phyloP scores from a whole-genome alignment of 352 stramenopile species.

The Phytophthora europaea region DNA sequence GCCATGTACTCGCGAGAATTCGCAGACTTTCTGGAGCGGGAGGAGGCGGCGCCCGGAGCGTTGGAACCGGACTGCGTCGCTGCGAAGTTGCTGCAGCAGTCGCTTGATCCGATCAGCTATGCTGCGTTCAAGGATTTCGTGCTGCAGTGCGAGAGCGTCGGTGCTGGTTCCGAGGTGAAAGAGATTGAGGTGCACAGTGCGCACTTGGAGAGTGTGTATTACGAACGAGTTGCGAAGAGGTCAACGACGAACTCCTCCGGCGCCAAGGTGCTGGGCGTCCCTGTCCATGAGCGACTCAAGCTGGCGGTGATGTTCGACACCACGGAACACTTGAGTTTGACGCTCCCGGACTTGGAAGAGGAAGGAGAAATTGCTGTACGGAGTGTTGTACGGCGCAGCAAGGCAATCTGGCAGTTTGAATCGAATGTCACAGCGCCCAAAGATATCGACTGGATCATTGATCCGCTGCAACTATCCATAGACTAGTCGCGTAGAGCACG shows the following conservation, averaged over 20 bases:
- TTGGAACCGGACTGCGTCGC: slow-evolving; percentile 33
- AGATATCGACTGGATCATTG: slow-evolving; percentile 43
- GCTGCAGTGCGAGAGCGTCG: slow-evolving; percentile 11
- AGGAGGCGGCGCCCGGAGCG: slow-evolving; percentile 14
- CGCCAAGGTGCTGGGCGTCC: slow-evolving; percentile 26
- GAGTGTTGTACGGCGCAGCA: slow-evolving; percentile 13
- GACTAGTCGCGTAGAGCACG: slow-evolving; percentile 31
- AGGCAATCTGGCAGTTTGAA: slow-evolving; percentile 45
- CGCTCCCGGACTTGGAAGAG: slow-evolving; percentile 8
- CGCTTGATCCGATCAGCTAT: slow-evolving; percentile 37
- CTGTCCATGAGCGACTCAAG: slow-evolving; percentile 31
- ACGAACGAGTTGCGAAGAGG: slow-evolving; percentile 18
- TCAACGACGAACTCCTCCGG: slow-evolving; percentile 30
- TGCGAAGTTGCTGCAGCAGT: slow-evolving; percentile 30
- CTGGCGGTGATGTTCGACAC: slow-evolving; percentile 42
- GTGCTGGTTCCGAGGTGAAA: slow-evolving; percentile 29
- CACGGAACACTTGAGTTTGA: slow-evolving; percentile 38
- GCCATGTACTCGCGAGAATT: slow-evolving; percentile 48
- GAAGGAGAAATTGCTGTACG: slow-evolving; percentile 17
- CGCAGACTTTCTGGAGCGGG: slow-evolving; percentile 25
- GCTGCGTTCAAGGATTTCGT: slow-evolving; percentile 37
- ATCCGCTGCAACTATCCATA: slow-evolving; percentile 18
- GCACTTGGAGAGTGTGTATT: slow-evolving; percentile 33
- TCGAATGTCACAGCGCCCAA: slow-evolving; percentile 35
- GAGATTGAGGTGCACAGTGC: slow-evolving; percentile 38